A percentile compares a stretch with the other conserved stretches of the same genome.
These are phyloP conservation scores for Fraxinus quadrangulata DNA, from an alignment of 257 asterid species.

Conservation along the genomic window DNA sequence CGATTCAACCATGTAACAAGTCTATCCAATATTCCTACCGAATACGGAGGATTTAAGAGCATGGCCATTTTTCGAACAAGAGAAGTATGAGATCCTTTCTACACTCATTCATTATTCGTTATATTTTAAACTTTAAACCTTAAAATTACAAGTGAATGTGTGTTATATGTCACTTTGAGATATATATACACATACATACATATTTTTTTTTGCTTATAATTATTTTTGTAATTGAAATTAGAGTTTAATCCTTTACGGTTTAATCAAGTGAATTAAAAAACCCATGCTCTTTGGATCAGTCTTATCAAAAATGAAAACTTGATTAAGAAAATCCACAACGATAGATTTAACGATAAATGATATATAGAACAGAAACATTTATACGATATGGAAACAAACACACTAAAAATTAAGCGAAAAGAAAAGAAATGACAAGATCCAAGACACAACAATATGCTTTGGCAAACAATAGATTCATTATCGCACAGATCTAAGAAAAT, in stretches of 20 bases:
- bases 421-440: background rate
- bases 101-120: too few relatives aligned
- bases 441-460: background rate
- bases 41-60: background rate
- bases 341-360: background rate
- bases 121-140: too few relatives aligned
- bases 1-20: background rate
- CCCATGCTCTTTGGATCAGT: background rate
- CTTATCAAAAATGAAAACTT: background rate
- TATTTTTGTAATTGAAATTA: too few relatives aligned
- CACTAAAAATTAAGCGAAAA: background rate
- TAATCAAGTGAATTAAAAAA: background rate
- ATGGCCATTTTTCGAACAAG: too few relatives aligned
- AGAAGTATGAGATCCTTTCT: too few relatives aligned
- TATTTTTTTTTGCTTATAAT: too few relatives aligned
- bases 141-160: too few relatives aligned
- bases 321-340: background rate
- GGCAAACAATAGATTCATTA: background rate
- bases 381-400: background rate
- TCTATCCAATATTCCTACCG: too few relatives aligned
- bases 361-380: background rate
- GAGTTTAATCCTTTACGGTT: background rate
- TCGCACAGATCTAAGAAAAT: slow-evolving; percentile 22
- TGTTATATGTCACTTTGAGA: too few relatives aligned
- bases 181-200: too few relatives aligned